phyloP scores from a whole-genome alignment of 768 basidiomycete species.

The Mycena galopus region DNA sequence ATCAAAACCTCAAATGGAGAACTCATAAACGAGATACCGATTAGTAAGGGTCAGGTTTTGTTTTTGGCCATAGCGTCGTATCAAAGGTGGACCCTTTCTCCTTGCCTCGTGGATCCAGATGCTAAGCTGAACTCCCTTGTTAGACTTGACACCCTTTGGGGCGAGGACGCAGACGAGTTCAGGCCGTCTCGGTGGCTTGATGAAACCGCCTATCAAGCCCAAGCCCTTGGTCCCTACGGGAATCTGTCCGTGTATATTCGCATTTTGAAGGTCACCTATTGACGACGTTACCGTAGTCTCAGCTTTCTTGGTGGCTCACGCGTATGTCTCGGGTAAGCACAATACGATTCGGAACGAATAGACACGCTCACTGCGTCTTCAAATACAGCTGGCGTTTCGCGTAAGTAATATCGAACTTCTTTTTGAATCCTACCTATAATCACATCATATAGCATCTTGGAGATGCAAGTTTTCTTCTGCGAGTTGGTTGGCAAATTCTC shows the following conservation, averaged over 20 bases:
- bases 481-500: slow-evolving; percentile 20
- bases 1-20: not conserved
- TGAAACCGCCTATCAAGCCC: not conserved
- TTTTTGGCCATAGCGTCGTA: not conserved
- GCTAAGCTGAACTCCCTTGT: not conserved
- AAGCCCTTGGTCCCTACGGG: not conserved
- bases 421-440: not conserved
- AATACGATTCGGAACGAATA: too few relatives aligned
- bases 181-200: not conserved
- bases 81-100: not conserved
- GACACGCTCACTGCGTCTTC: too few relatives aligned
- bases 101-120: not conserved
- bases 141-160: not conserved
- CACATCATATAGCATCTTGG: not conserved
- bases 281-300: not conserved
- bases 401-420: not conserved
- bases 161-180: not conserved
- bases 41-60: not conserved
- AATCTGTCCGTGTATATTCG: not conserved
- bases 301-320: not conserved
- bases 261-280: too few relatives aligned
- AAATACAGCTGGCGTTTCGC: slow-evolving; percentile 5
- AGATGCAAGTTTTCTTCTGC: slow-evolving; percentile 18
- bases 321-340: not conserved
- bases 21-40: not conserved